A percentile compares a stretch with the other conserved stretches of the same genome.
These are phyloP conservation scores for Colletotrichum sublineola DNA, from an alignment of 2,329 filamentous ascomycete genomes.

Conservation along the genomic window DNA sequence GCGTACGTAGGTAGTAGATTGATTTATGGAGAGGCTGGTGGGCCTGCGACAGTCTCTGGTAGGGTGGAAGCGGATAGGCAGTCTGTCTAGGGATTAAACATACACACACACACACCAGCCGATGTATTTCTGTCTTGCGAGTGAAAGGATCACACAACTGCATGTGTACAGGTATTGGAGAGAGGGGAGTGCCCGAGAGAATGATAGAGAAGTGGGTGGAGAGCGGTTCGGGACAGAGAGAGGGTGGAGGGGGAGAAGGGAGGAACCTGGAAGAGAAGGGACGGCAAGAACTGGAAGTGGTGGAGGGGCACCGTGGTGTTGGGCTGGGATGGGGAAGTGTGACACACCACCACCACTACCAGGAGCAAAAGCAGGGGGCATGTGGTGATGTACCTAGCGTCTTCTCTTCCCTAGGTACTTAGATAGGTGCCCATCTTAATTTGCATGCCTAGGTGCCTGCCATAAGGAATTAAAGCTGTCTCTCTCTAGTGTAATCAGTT, in stretches of 20 bases:
- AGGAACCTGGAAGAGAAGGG: slow-evolving; percentile 11
- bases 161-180: slow-evolving; percentile 14
- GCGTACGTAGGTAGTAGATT: slow-evolving; percentile 12
- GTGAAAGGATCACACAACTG: not conserved
- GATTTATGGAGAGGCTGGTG: slow-evolving; percentile 36
- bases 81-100: slow-evolving; percentile 12
- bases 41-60: slow-evolving; percentile 20
- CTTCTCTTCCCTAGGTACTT: not conserved
- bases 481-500: not conserved
- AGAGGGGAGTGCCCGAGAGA: slow-evolving; percentile 32
- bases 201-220: slow-evolving; percentile 31
- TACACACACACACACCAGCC: not conserved
- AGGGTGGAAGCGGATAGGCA: slow-evolving; percentile 1
- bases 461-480: not conserved
- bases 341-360: not conserved
- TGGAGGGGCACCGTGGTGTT: slow-evolving; percentile 29
- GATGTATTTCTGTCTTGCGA: not conserved
- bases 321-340: slow-evolving; percentile 31
- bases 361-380: slow-evolving; percentile 12
- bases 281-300: slow-evolving; percentile 21
- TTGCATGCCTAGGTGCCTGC: too few species aligned
- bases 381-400: slow-evolving; percentile 1
- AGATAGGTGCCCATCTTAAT: not conserved
- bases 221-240: slow-evolving; percentile 18
- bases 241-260: not conserved